Percentiles rank a stretch among this genome's conserved stretches.
Evolutionary conservation across 2,329 filamentous ascomycete genomes (phyloP).

Genomic region (Chlorencoelia australis): DNA sequence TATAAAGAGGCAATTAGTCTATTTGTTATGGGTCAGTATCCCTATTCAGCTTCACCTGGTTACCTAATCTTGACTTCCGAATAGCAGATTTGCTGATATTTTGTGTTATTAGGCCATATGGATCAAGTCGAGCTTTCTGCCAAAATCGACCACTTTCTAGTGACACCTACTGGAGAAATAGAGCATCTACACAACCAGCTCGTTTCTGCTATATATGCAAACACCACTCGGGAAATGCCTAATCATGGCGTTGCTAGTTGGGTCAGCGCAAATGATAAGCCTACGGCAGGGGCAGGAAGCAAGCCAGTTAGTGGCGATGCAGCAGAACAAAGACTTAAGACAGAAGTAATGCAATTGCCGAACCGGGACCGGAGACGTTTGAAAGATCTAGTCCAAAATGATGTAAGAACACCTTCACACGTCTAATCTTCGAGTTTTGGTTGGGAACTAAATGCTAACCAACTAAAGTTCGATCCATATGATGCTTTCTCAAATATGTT

Average conservation of each 20-base stretch:
- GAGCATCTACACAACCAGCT: conserved; percentile 60
- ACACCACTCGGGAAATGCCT: conserved; percentile 60
- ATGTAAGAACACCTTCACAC: conserved; percentile 35
- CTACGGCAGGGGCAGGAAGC: conserved; percentile 42
- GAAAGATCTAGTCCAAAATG: conserved; percentile 53
- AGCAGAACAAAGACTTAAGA: conserved; percentile 54
- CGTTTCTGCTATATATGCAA: conserved; percentile 55
- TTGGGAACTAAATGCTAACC: neutral
- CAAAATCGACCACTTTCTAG: conserved; percentile 49
- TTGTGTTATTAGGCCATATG: conserved; percentile 40
- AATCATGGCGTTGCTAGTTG: conserved; percentile 58
- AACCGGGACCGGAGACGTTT: conserved; percentile 54
- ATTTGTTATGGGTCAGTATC: conserved; percentile 51
- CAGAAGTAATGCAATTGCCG: conserved; percentile 62
- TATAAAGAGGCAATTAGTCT: conserved; percentile 55
- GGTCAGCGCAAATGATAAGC: conserved; percentile 64
- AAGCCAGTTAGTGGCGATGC: conserved; percentile 58
- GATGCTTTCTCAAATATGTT: conserved; percentile 25
- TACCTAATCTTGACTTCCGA: conserved; percentile 4
- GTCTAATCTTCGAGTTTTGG: neutral
- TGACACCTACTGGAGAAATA: conserved; percentile 41
- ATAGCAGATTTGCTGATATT: conserved; percentile 23
- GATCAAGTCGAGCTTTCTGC: conserved; percentile 52
- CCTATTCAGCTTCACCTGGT: conserved; percentile 2
- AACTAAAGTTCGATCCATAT: conserved; percentile 23